Conservation (phyloP, 176 grass and related monocot genomes). For the Pontederia crassipes region DNA sequence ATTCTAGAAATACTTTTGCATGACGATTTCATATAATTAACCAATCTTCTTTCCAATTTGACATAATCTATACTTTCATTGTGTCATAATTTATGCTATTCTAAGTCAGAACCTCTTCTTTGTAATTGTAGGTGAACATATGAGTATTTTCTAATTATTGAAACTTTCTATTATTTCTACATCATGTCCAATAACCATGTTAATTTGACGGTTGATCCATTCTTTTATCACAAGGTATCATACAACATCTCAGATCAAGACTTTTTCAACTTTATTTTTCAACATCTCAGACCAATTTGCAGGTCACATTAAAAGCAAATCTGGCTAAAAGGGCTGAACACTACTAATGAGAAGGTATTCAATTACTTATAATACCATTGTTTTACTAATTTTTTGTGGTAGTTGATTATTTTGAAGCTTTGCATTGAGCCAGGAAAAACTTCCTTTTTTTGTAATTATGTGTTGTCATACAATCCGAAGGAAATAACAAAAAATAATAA, state of each 20-base stretch:
- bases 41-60: too few relatives aligned
- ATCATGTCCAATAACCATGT: constrained; percentile 14
- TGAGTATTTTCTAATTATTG: not conserved
- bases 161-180: not conserved
- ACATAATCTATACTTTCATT: not conserved
- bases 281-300: not conserved
- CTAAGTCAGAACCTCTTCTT: constrained; percentile 35
- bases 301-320: constrained; percentile 53
- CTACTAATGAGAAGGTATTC: constrained; percentile 70
- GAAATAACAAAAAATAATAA: too few relatives aligned
- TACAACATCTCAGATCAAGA: not conserved
- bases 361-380: too few relatives aligned
- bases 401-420: too few relatives aligned
- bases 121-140: constrained; percentile 29
- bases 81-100: not conserved
- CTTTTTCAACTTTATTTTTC: not conserved
- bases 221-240: constrained; percentile 45
- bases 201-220: constrained; percentile 49
- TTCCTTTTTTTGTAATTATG: too few relatives aligned
- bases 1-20: too few relatives aligned
- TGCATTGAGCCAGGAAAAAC: too few relatives aligned
- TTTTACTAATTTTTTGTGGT: too few relatives aligned
- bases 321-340: constrained; percentile 76
- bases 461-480: too few relatives aligned
- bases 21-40: too few relatives aligned